Base-by-base conservation (phyloP, 2,329 filamentous ascomycete genomes). In the Fusarium poae region DNA sequence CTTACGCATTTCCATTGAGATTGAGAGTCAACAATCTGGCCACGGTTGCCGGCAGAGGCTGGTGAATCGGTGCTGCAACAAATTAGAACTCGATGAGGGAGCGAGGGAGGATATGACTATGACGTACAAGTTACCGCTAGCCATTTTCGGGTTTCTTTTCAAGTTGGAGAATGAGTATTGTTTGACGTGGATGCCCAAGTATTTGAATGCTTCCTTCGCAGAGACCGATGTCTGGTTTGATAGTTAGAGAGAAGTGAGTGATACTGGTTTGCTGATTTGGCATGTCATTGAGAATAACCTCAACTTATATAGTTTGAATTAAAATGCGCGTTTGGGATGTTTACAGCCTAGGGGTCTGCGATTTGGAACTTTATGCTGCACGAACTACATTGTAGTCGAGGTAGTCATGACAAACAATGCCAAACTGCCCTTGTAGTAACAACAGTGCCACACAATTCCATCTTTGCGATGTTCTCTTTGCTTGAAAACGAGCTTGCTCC, bases 1-100 rank as follows among this genome's bases (percentile, higher is more conserved):
- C 65, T 12, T 53, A 68, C 67, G 5, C 67, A 69, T 9, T 21
- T 10, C 67, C 67, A 69, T 11, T 9, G 4, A 4, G 40, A 34
- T 15, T 35, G 3, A 1, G 37, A 46, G 45, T 69, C 23, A 29
- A 40, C 21, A 16, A 62, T 44, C 2, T 58, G 57, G 5, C 57
- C 56, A 3, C 62, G 35, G 27, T 32, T 52, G 3, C 45, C 61
- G 11, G 42, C 40, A 18, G 65, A 53, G 27, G 39, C 39, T 42
- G 50, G 37, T 23, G 40, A 25, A 10, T 45, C 21, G 8, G 45
- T 25, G 23, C 65, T 69, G 11, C 6, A 34, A 29, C 5, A 20
- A 4, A n/a, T 68, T 16, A 66, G 50, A 6, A 18, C 13, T 32
- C 4, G 10, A 50, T 21, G 16, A 18, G 23, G 29, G 30, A 21